These are phyloP conservation scores for Aspergillus funiculosus DNA, from an alignment of 495 filamentous ascomycete species.

Conservation along the genomic window DNA sequence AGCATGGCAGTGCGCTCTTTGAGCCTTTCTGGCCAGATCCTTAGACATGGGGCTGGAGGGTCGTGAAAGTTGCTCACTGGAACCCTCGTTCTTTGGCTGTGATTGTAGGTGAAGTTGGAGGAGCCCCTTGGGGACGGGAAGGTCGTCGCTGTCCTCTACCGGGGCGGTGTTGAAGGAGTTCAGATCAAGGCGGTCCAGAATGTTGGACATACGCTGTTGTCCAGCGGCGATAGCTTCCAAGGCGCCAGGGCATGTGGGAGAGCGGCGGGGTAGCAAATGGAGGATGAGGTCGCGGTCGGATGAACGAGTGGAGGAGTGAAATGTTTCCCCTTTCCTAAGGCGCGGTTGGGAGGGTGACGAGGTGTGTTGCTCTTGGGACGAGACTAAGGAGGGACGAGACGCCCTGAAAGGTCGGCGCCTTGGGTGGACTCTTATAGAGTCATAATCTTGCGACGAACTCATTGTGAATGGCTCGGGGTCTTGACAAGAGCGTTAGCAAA, in stretches of 20 bases:
- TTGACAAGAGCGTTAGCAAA: conserved; percentile 6
- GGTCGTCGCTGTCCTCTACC: conserved; percentile 27
- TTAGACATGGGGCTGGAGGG: conserved; percentile 10
- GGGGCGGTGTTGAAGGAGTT: conserved; percentile 28
- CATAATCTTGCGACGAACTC: conserved; percentile 5
- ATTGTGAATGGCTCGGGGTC: conserved; percentile 10
- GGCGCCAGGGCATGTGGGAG: conserved; percentile 41
- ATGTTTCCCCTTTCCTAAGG: conserved; percentile 49
- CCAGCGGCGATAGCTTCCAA: conserved; percentile 43
- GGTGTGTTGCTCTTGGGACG: conserved; percentile 17
- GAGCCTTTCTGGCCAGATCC: conserved; percentile 18
- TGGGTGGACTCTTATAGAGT: conserved; percentile 16
- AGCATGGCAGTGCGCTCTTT: conserved; percentile 32
- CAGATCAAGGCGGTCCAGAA: conserved; percentile 40
- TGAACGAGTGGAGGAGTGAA: conserved; percentile 42
- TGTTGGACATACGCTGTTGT: conserved; percentile 45
- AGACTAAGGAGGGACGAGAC: conserved; percentile 24
- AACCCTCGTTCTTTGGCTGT: conserved; percentile 17
- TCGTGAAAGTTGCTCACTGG: conserved; percentile 10
- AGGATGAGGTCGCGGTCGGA: conserved; percentile 42
- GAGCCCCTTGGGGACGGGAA: conserved; percentile 24
- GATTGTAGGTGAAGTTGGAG: conserved; percentile 14
- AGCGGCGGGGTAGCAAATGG: conserved; percentile 44
- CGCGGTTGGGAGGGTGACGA: conserved; percentile 22
- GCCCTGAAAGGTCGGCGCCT: conserved; percentile 29